Evolutionary conservation across 139 green algal genomes (phyloP).

Genomic region (Chlorella sp.): DNA sequence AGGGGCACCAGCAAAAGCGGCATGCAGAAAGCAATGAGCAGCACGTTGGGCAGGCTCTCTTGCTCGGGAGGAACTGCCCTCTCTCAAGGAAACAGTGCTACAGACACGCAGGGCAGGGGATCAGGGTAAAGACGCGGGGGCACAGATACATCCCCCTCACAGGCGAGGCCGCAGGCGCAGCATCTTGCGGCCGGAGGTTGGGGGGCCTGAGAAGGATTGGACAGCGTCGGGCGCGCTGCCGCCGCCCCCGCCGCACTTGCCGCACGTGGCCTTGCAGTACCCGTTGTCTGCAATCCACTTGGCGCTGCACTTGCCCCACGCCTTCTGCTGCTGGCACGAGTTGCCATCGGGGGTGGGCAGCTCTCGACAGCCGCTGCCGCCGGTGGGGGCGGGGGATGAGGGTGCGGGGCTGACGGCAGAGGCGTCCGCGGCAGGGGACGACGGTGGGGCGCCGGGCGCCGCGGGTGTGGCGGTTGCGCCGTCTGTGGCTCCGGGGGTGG

Average conservation of each 20-base stretch:
- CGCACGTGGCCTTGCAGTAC: slow-evolving; percentile 47
- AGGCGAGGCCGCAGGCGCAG: neutral
- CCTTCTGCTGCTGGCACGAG: slow-evolving; percentile 54
- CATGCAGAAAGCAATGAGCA: too few relatives aligned
- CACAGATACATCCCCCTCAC: too few relatives aligned
- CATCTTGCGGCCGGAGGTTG: neutral
- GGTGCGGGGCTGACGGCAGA: neutral
- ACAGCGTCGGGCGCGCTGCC: neutral
- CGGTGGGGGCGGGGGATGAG: neutral
- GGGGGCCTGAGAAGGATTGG: neutral
- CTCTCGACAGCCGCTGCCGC: neutral
- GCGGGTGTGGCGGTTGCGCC: neutral
- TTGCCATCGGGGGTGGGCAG: slow-evolving; percentile 22
- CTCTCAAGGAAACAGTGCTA: too few relatives aligned
- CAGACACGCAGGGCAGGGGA: too few relatives aligned
- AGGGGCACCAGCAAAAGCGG: too few relatives aligned
- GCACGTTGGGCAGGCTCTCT: too few relatives aligned
- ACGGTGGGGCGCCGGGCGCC: neutral
- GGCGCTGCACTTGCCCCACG: slow-evolving; percentile 52
- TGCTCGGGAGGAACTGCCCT: too few relatives aligned
- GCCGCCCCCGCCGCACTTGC: neutral
- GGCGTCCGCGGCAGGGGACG: neutral
- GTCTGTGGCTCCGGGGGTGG: slow-evolving; percentile 32
- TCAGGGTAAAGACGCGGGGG: too few relatives aligned
- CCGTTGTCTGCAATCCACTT: slow-evolving; percentile 30